These are phyloP conservation scores for Lichtheimia ramosa DNA, from an alignment of 371 early-diverging fungal genomes.

Conservation along the genomic window DNA sequence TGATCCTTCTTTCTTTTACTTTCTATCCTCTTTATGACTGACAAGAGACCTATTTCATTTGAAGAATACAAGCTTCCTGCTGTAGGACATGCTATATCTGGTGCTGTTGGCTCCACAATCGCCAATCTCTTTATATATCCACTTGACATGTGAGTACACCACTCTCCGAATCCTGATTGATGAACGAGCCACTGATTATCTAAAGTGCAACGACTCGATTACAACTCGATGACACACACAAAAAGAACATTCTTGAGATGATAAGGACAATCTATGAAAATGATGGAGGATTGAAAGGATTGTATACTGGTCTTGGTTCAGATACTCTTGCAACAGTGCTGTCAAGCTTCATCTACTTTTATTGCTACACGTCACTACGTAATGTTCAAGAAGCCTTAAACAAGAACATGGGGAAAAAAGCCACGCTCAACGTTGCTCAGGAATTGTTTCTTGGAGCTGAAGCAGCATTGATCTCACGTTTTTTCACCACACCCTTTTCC, in stretches of 20 bases:
- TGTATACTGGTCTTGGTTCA: constrained; percentile 57
- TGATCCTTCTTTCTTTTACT: too few relatives aligned
- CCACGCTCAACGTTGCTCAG: constrained; percentile 51
- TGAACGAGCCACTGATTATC: background rate
- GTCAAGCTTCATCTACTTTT: constrained; percentile 63
- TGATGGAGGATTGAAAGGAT: constrained; percentile 52
- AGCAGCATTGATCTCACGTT: constrained; percentile 56
- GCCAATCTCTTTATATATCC: constrained; percentile 63
- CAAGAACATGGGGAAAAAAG: constrained; percentile 30
- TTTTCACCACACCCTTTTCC: constrained; percentile 61
- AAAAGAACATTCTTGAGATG: constrained; percentile 30
- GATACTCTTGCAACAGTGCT: constrained; percentile 58
- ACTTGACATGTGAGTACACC: constrained; percentile 49
- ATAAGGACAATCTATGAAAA: constrained; percentile 40
- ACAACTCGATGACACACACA: constrained; percentile 28
- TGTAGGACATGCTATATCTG: constrained; percentile 62
- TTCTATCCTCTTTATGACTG: too few relatives aligned
- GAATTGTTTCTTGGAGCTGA: constrained; percentile 64
- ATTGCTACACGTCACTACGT: constrained; percentile 57
- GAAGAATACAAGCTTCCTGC: constrained; percentile 62
- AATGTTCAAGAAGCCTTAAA: constrained; percentile 58
- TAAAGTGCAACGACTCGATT: constrained; percentile 43
- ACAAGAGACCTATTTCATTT: constrained; percentile 25
- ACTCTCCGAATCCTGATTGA: background rate
- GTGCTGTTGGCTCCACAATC: constrained; percentile 59